Evolutionary conservation across 192 early-diverging fungal species (phyloP), one percentile per base, ranked within the genome.

Genomic region (Linnemannia hyalina): DNA sequence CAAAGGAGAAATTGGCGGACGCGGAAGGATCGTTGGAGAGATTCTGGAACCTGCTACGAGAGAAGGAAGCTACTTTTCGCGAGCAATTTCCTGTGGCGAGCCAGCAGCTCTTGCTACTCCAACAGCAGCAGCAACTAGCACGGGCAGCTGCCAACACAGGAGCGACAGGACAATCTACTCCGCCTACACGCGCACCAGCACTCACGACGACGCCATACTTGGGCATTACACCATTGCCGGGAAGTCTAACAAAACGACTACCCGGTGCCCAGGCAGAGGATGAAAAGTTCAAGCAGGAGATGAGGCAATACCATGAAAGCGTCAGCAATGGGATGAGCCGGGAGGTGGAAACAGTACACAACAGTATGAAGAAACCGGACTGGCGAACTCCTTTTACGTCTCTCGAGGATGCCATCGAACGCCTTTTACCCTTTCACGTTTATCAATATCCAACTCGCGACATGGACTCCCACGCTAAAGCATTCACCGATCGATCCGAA

Each of bases 381-480:
- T 91, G 90, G 68, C 87, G 88, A 70, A 94, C 92, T 36, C 94
- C 94, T 15, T 96, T 96, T 75, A 63, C 60, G 3, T 93, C 91
- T 16, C 54, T 91, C 9, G 78, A 90, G 36, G 94, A 96, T 82
- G 92, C 91, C 0, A 88, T 95, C 57, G 87, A 93, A 76, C 87
- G 94, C 23, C 84, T 96, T 29, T 80, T 96, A 68, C 95, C 95
- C 1, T 96, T 91, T 87, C 95, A 96, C 70, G 89, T 96, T 63
- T 95, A 90, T 74, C 95, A 95, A 85, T 92, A 94, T 75, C 93
- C 94, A 3, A 87, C 92, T 0, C 81, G 76, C 44, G 92, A 93
- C 69, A 52, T 89, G 41, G 82, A 88, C 36, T 44, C 68, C 2
- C 85, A 89, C 44, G 78, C 84, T 60, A 86, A 76, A 26, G 83